phyloP scores from a whole-genome alignment of 257 asterid genomes.

The Salvia miltiorrhiza region DNA sequence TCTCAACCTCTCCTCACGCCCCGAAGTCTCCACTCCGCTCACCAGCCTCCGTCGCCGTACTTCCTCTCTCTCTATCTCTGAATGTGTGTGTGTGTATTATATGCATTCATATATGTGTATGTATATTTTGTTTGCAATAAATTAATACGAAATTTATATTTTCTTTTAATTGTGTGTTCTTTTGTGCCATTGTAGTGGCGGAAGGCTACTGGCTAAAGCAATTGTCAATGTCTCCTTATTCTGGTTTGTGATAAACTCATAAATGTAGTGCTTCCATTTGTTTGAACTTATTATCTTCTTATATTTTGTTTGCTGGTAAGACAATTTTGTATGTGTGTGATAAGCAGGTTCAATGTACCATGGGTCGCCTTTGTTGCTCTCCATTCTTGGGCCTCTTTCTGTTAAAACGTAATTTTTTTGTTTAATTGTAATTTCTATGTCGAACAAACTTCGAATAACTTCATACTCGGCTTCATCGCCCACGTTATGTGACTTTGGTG shows the following conservation, averaged over 20 bases:
- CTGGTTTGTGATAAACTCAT: slow-evolving; percentile 59
- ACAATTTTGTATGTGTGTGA: background rate
- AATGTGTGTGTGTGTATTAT: background rate
- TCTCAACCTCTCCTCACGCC: slow-evolving; percentile 83
- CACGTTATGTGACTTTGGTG: slow-evolving; percentile 14
- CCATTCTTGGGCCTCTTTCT: slow-evolving; percentile 79
- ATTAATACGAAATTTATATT: background rate
- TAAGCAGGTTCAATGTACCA: slow-evolving; percentile 91
- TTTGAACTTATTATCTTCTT: background rate
- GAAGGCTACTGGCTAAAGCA: slow-evolving; percentile 97
- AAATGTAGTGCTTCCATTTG: background rate
- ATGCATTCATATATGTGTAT: background rate
- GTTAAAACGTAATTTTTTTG: slow-evolving; percentile 42
- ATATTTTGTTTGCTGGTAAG: background rate
- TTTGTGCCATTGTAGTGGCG: slow-evolving; percentile 52
- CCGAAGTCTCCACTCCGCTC: slow-evolving; percentile 96
- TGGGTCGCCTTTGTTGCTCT: slow-evolving; percentile 86
- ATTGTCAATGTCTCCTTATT: slow-evolving; percentile 78
- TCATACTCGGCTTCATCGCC: slow-evolving; percentile 4
- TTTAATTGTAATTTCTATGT: too few species aligned
- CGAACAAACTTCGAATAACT: background rate
- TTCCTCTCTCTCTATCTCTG: background rate
- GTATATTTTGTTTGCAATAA: background rate
- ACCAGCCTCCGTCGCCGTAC: slow-evolving; percentile 94
- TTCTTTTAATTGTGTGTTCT: background rate